Base-by-base conservation (phyloP, 1,284 basidiomycete species). In the Lentinula novae-zelandiae region DNA sequence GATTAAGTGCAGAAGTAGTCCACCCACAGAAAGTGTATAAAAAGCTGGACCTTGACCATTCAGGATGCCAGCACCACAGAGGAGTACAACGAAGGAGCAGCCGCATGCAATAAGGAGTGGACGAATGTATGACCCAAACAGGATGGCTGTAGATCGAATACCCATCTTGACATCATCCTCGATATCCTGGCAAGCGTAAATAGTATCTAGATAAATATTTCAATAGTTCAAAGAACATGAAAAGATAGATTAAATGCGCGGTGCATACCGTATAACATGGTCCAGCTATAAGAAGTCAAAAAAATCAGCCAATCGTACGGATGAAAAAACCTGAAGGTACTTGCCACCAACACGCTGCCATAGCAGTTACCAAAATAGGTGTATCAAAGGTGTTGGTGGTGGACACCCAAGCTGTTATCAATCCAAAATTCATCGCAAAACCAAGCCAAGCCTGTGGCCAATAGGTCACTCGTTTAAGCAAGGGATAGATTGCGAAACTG, bases 391-490 rank as follows among this genome's bases (percentile, higher is more conserved):
- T 61, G 1, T 77, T 78, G 1, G 75, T 75, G 5, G 72, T 67
- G 64, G 78, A 64, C 66, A 83, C 76, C 79, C 79, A 83, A 1
- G 79, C 73, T 9, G 78, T 78, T 33, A 81, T 70, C 60, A 81
- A 72, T 6, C 81, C 80, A 54, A 79, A 81, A 66, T 83, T 82
- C 79, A 83, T 82, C 9, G 80, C 78, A 59, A 82, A 72, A 12
- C 82, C 90, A 1, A 93, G 80, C 71, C 89, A 87, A 13, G 89
- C 81, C 71, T 94, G 92, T 7, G 92, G 92, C 85, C 91, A 93
- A 71, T 93, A 82, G 0, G 92, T 83, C 31, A 78, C 68, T 5
- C 81, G 74, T 65, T 84, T 84, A 53, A 82, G 68, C 5, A 83
- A 71, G 3, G 82, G 82, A 67, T 84, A 84, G 49, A 83, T 72